Percentiles rank a stretch among this genome's conserved stretches.
phyloP scores from a whole-genome alignment of 805 yeast genomes.

The Starmerella riodocensis region DNA sequence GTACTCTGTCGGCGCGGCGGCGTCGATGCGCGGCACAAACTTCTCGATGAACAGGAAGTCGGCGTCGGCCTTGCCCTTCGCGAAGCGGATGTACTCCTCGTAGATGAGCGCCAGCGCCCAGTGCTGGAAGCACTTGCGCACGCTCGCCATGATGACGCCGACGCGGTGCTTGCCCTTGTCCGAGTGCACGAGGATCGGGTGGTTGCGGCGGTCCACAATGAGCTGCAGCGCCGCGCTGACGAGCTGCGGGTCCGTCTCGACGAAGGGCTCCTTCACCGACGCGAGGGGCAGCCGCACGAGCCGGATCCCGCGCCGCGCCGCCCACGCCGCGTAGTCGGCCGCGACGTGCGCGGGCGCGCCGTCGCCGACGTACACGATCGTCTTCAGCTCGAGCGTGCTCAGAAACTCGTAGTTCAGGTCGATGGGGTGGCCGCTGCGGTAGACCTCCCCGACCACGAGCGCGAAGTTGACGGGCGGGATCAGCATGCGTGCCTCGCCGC shows the following conservation, averaged over 20 bases:
- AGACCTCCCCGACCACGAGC: conserved; percentile 73
- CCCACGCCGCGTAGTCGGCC: conserved; percentile 59
- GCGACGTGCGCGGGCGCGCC: conserved; percentile 33
- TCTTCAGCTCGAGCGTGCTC: conserved; percentile 51
- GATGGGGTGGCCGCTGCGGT: conserved; percentile 90
- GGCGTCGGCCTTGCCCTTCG: conserved; percentile 84
- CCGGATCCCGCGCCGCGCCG: conserved; percentile 38
- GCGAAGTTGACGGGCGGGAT: conserved; percentile 92
- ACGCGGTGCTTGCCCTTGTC: conserved; percentile 96
- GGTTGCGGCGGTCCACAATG: conserved; percentile 40
- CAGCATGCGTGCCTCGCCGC: conserved; percentile 18
- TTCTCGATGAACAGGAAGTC: conserved; percentile 72
- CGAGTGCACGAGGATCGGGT: conserved; percentile 81
- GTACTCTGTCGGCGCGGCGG: conserved; percentile 32
- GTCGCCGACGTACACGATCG: conserved; percentile 61
- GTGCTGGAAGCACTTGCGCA: conserved; percentile 74
- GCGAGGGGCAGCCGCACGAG: conserved; percentile 53
- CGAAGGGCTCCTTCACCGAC: conserved; percentile 63
- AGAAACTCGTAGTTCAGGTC: conserved; percentile 73
- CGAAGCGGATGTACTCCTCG: conserved; percentile 85
- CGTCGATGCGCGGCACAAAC: conserved; percentile 47
- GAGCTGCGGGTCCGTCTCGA: conserved; percentile 43
- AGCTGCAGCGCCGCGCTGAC: conserved; percentile 33
- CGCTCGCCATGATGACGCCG: conserved; percentile 83
- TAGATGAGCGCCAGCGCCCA: conserved; percentile 90